These are phyloP conservation scores for Rauvolfia tetraphylla DNA, from an alignment of 257 asterid species.

Conservation along the genomic window DNA sequence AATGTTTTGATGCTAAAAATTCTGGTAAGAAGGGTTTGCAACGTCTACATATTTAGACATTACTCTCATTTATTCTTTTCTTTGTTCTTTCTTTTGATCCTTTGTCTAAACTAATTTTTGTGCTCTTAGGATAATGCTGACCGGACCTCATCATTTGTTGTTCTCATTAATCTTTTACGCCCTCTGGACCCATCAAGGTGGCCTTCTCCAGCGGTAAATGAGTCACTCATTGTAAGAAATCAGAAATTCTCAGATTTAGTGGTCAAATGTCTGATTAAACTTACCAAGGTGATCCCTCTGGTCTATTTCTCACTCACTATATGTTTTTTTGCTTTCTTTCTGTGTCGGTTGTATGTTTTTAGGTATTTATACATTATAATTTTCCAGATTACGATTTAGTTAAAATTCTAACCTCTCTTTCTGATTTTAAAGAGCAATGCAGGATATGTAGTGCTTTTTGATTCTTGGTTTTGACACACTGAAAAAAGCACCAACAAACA, in stretches of 20 bases:
- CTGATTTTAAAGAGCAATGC: neutral
- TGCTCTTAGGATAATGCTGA: slow-evolving; percentile 86
- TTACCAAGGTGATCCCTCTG: slow-evolving; percentile 65
- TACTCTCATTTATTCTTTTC: slow-evolving; percentile 11
- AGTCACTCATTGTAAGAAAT: slow-evolving; percentile 65
- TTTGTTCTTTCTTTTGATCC: slow-evolving; percentile 11
- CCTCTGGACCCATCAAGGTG: slow-evolving; percentile 97
- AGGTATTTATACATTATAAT: neutral
- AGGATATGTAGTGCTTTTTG: neutral
- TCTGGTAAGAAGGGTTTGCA: slow-evolving; percentile 44
- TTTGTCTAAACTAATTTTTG: slow-evolving; percentile 19
- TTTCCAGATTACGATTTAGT: neutral
- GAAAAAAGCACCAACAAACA: neutral
- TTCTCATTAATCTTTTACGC: slow-evolving; percentile 84
- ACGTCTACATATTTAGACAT: neutral
- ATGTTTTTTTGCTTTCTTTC: neutral
- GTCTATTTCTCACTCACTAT: neutral
- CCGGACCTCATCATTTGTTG: slow-evolving; percentile 87
- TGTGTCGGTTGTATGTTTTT: neutral
- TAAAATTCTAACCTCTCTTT: neutral
- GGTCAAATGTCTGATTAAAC: slow-evolving; percentile 96
- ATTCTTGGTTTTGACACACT: neutral
- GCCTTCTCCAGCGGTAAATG: slow-evolving; percentile 86
- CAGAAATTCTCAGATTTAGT: slow-evolving; percentile 98
- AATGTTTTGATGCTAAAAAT: slow-evolving; percentile 97